A percentile compares a stretch with the other conserved stretches of the same genome.
Evolutionary conservation across 805 yeast species (phyloP).

Genomic region (Candida alai): DNA sequence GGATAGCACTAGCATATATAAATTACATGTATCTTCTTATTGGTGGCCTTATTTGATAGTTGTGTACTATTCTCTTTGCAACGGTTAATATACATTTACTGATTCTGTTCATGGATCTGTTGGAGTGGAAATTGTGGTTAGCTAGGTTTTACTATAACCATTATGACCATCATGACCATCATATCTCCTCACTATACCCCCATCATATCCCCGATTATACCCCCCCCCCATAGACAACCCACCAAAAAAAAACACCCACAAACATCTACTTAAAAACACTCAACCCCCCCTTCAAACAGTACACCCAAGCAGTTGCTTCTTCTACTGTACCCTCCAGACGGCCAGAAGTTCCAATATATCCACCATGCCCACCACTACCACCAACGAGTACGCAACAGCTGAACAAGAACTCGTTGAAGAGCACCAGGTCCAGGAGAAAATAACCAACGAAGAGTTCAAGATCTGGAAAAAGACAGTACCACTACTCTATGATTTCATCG

Average conservation of each 20-base stretch:
- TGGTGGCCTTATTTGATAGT: too few relatives aligned
- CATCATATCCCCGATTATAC: neutral
- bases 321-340: neutral
- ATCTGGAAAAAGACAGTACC: constrained; percentile 86
- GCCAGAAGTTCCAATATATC: too few relatives aligned
- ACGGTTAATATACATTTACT: too few relatives aligned
- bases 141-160: too few relatives aligned
- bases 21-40: too few relatives aligned
- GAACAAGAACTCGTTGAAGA: constrained; percentile 37
- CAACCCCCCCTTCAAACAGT: neutral
- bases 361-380: constrained; percentile 12
- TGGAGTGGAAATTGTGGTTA: too few relatives aligned
- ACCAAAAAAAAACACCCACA: constrained; percentile 1
- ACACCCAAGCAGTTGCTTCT: neutral
- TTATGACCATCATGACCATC: too few relatives aligned
- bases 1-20: too few relatives aligned
- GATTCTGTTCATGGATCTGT: too few relatives aligned
- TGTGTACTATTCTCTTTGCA: too few relatives aligned
- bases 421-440: constrained; percentile 56
- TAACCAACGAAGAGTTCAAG: constrained; percentile 69
- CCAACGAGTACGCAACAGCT: constrained; percentile 21
- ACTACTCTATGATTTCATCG: constrained; percentile 66
- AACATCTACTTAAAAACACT: too few relatives aligned
- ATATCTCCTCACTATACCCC: neutral
- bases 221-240: neutral